A percentile compares a stretch with the other conserved stretches of the same genome.
These are phyloP conservation scores for Sequoiadendron giganteum DNA, from an alignment of 75 land plant genomes.

Conservation along the genomic window DNA sequence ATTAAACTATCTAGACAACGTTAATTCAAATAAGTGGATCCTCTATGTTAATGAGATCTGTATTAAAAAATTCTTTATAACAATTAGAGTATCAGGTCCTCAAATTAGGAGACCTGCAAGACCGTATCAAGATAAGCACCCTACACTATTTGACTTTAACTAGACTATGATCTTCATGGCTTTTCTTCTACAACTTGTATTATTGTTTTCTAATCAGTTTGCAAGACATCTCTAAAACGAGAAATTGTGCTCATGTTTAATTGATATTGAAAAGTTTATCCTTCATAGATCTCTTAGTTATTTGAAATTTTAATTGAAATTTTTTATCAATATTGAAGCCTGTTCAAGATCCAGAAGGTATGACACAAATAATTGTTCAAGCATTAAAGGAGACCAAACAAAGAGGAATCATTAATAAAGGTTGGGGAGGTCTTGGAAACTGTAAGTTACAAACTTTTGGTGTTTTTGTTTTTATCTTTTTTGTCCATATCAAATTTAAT, in stretches of 20 bases:
- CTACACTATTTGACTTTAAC: neutral
- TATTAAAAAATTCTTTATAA: neutral
- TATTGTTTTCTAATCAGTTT: neutral
- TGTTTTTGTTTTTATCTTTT: neutral
- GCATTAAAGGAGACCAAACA: constrained; percentile 81
- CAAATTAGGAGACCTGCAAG: neutral
- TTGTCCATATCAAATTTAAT: neutral
- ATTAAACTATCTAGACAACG: neutral
- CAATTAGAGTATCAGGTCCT: neutral
- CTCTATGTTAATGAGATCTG: neutral
- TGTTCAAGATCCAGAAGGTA: constrained; percentile 91
- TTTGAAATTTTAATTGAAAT: neutral
- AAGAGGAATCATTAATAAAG: constrained; percentile 94
- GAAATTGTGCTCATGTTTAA: neutral
- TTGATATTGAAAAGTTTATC: neutral
- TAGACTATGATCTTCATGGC: neutral
- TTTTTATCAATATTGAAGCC: constrained; percentile 51
- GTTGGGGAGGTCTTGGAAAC: constrained; percentile 98
- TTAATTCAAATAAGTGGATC: neutral
- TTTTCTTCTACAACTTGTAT: neutral
- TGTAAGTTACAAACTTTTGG: constrained; percentile 43
- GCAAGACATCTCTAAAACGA: neutral
- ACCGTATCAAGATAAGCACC: neutral
- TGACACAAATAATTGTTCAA: constrained; percentile 86
- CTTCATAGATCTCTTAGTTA: neutral